Conservation (phyloP, 495 filamentous ascomycete genomes). For the Geoglossum glabrum region DNA sequence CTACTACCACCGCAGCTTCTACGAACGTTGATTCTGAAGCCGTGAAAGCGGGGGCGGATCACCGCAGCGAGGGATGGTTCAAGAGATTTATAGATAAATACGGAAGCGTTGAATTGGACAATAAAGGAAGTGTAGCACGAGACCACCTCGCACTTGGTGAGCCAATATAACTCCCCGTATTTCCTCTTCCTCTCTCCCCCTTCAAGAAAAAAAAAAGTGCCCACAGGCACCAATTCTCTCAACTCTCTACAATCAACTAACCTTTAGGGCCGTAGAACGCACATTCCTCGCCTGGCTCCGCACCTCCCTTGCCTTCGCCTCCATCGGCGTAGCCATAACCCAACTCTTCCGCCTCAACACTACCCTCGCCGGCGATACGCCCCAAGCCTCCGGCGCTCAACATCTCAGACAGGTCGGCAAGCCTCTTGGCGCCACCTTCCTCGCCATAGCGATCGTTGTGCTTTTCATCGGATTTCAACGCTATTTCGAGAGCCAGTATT, state of each 20-base stretch:
- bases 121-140: conserved; percentile 86
- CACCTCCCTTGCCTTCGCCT: conserved; percentile 87
- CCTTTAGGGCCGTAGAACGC: conserved; percentile 57
- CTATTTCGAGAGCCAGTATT: conserved; percentile 35
- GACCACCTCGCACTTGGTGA: conserved; percentile 88
- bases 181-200: neutral
- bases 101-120: conserved; percentile 76
- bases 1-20: too few relatives aligned
- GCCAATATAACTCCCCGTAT: conserved; percentile 8
- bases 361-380: conserved; percentile 5
- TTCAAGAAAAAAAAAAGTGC: too few relatives aligned
- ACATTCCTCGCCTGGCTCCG: conserved; percentile 96
- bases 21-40: neutral
- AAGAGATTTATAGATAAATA: conserved; percentile 40
- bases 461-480: conserved; percentile 65
- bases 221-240: too few relatives aligned
- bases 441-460: conserved; percentile 69
- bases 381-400: conserved; percentile 7
- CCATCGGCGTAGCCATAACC: conserved; percentile 88
- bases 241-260: too few relatives aligned
- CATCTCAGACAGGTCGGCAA: conserved; percentile 67
- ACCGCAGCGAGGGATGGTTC: conserved; percentile 23
- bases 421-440: conserved; percentile 81
- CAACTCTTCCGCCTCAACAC: conserved; percentile 90
- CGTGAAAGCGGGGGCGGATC: conserved; percentile 14